These are phyloP conservation scores for Camellia lanceoleosa DNA, from an alignment of 148 eudicot genomes.

Conservation along the genomic window DNA sequence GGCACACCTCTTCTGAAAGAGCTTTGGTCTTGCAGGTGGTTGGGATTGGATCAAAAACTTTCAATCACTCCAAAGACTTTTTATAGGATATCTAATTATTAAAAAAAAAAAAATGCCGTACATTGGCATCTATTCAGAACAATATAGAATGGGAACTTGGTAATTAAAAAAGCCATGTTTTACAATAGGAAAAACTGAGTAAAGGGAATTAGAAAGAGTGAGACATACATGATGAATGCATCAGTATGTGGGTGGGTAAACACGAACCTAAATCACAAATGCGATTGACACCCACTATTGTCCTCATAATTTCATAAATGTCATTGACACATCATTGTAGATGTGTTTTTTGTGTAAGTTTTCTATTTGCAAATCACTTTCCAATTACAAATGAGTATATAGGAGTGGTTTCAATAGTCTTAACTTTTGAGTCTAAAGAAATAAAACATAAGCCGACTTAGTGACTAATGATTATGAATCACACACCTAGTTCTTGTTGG, in stretches of 20 bases:
- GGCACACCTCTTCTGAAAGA: constrained; percentile 1
- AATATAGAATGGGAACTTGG: background rate
- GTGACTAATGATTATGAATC: background rate
- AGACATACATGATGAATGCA: background rate
- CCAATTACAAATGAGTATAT: background rate
- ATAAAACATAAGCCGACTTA: background rate
- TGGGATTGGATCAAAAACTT: background rate
- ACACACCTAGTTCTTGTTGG: background rate
- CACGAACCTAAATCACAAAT: background rate
- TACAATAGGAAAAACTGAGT: background rate
- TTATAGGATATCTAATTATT: background rate
- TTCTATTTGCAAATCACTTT: too few species aligned
- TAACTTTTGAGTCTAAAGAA: background rate
- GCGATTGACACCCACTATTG: too few species aligned
- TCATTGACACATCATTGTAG: too few species aligned
- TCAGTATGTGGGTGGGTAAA: background rate
- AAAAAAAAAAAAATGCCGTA: background rate
- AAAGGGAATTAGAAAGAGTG: background rate
- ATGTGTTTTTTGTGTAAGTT: too few species aligned
- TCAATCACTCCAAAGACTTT: constrained; percentile 1
- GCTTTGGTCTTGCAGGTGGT: background rate
- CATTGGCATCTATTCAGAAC: background rate
- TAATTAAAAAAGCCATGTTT: background rate
- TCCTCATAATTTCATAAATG: too few species aligned
- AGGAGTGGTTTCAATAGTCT: background rate